Evolutionary conservation across 2,329 filamentous ascomycete species (phyloP).

Genomic region (Botryosphaeria dothidea): DNA sequence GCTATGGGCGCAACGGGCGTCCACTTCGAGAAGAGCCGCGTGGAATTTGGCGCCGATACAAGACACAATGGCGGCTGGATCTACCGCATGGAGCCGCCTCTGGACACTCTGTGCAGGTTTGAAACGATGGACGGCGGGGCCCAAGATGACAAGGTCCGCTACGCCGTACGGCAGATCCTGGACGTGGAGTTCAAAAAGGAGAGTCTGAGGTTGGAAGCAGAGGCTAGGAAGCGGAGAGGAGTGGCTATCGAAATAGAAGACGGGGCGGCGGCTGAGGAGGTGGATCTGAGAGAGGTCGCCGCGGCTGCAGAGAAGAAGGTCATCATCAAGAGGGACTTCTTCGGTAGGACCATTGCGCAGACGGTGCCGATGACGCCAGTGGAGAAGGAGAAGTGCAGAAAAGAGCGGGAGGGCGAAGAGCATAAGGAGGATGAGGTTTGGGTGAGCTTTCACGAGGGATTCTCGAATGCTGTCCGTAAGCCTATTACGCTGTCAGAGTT

Average conservation of each 20-base stretch:
- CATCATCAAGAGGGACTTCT: constrained; percentile 75
- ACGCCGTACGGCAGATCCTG: constrained; percentile 87
- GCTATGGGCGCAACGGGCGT: constrained; percentile 84
- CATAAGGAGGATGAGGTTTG: constrained; percentile 63
- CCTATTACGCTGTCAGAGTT: constrained; percentile 81
- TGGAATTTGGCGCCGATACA: constrained; percentile 66
- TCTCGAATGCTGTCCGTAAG: constrained; percentile 90
- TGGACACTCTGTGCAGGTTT: constrained; percentile 79
- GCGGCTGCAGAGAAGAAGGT: constrained; percentile 24
- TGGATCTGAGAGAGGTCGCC: constrained; percentile 21
- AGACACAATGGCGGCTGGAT: constrained; percentile 65
- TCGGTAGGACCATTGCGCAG: constrained; percentile 68
- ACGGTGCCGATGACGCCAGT: constrained; percentile 42
- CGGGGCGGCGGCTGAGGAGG: constrained; percentile 25
- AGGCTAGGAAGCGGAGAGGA: constrained; percentile 60
- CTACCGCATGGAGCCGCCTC: constrained; percentile 89
- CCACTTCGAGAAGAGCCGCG: constrained; percentile 74
- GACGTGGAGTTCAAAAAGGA: constrained; percentile 86
- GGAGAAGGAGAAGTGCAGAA: constrained; percentile 33
- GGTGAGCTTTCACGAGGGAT: constrained; percentile 87
- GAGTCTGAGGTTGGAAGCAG: constrained; percentile 64
- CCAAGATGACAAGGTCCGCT: constrained; percentile 74
- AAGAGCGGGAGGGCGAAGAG: constrained; percentile 34
- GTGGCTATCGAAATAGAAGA: constrained; percentile 31
- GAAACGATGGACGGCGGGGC: constrained; percentile 62